Conservation (phyloP, 2,329 filamentous ascomycete species). For the Sporothrix variecibatus region DNA sequence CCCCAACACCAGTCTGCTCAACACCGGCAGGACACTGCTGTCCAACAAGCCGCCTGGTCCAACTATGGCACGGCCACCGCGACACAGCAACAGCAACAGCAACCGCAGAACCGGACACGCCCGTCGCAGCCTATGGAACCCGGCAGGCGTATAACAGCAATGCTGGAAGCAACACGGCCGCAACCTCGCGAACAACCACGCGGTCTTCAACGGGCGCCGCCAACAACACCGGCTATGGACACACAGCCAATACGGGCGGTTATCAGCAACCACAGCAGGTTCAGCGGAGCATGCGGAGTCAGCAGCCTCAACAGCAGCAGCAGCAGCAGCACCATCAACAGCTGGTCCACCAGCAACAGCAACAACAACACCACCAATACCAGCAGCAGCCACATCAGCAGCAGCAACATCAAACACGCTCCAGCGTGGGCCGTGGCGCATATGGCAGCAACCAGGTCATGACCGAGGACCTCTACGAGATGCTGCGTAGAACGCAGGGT, state of each 20-base stretch:
- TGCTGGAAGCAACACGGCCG: not conserved
- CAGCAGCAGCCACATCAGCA: slow-evolving; percentile 42
- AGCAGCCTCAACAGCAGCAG: slow-evolving; percentile 13
- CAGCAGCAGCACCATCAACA: slow-evolving; percentile 32
- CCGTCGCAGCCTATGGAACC: not conserved
- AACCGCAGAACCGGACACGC: not conserved
- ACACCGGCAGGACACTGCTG: slow-evolving; percentile 7
- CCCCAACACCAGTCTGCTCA: slow-evolving; percentile 25
- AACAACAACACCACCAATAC: slow-evolving; percentile 35
- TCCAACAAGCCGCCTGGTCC: slow-evolving; percentile 22
- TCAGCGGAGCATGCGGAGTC: slow-evolving; percentile 25
- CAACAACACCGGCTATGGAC: not conserved
- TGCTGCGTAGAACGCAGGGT: slow-evolving; percentile 22
- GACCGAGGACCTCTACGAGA: slow-evolving; percentile 22
- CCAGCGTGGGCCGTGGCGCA: not conserved
- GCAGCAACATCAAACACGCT: slow-evolving; percentile 37
- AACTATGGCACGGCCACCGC: slow-evolving; percentile 27
- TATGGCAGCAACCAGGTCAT: slow-evolving; percentile 10
- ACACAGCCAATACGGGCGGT: not conserved
- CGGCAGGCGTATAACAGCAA: not conserved
- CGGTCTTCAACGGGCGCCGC: not conserved
- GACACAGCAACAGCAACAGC: slow-evolving; percentile 26
- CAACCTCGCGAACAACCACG: not conserved
- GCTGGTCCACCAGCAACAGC: slow-evolving; percentile 33
- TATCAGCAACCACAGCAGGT: slow-evolving; percentile 6